Percentiles rank a stretch among this genome's conserved stretches.
Conservation (phyloP, 768 basidiomycete species). For the Leccinum imitatum region DNA sequence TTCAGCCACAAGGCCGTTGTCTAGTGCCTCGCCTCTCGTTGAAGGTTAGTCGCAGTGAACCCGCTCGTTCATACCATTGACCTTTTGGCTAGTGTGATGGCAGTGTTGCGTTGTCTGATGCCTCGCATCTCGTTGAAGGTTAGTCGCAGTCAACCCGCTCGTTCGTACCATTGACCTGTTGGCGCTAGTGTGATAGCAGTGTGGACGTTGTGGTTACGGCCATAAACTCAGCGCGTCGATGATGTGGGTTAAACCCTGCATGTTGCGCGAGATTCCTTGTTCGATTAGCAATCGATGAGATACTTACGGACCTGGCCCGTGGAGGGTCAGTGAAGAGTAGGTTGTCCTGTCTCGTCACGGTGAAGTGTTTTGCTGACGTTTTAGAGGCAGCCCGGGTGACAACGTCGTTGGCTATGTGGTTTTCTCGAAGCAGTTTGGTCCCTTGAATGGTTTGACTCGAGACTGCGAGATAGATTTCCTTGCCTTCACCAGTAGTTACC, state of each 20-base stretch:
- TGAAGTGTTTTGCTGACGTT: background rate
- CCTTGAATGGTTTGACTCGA: background rate
- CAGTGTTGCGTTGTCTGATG: too few relatives aligned
- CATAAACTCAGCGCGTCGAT: constrained; percentile 7
- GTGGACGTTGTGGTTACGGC: constrained; percentile 16
- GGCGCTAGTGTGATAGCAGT: too few relatives aligned
- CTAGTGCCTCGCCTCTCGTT: constrained; percentile 2
- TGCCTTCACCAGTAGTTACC: constrained; percentile 17
- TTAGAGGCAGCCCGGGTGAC: constrained; percentile 13
- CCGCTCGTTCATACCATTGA: background rate
- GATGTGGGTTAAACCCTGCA: constrained; percentile 6
- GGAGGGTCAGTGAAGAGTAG: constrained; percentile 24
- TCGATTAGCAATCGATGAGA: constrained; percentile 11
- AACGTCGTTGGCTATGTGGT: constrained; percentile 11
- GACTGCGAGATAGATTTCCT: constrained; percentile 7
- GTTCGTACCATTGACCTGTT: too few relatives aligned
- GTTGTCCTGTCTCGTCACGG: background rate
- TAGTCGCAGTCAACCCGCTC: too few relatives aligned
- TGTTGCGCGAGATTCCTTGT: constrained; percentile 5
- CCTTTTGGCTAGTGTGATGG: constrained; percentile 4
- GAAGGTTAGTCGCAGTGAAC: background rate
- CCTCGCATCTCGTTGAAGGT: too few relatives aligned
- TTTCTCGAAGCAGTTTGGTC: background rate
- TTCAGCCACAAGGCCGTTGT: constrained; percentile 24
- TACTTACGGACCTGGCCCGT: constrained; percentile 18